phyloP scores from a whole-genome alignment of 2,329 filamentous ascomycete species.

The Fusarium kyushuense region DNA sequence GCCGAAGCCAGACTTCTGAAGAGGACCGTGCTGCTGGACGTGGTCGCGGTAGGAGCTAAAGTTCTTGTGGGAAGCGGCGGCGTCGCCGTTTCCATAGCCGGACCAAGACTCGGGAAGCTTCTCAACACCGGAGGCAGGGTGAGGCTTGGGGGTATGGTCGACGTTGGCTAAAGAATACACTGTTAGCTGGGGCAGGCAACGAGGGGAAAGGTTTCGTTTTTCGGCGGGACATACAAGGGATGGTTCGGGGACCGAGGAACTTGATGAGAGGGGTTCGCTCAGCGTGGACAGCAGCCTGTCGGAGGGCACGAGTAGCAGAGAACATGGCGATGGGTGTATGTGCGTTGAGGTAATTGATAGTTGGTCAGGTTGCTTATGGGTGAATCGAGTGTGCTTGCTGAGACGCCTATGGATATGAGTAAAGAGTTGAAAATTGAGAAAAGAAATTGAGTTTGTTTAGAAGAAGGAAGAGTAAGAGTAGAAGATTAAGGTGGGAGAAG shows the following conservation, averaged over 20 bases:
- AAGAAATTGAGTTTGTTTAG: conserved; percentile 21
- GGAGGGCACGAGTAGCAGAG: conserved; percentile 66
- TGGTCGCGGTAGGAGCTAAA: conserved; percentile 84
- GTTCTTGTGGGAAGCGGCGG: conserved; percentile 63
- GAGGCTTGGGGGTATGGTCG: conserved; percentile 79
- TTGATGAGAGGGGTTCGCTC: conserved; percentile 72
- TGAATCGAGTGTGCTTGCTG: conserved; percentile 15
- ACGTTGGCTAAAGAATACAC: conserved; percentile 66
- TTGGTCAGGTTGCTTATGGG: conserved; percentile 21
- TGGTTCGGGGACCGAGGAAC: conserved; percentile 70
- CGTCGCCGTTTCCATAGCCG: conserved; percentile 50
- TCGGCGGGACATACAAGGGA: conserved; percentile 63
- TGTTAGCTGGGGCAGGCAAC: conserved; percentile 32
- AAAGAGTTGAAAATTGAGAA: not conserved
- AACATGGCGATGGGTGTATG: conserved; percentile 59
- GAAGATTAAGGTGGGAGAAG: conserved; percentile 28
- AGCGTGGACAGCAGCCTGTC: conserved; percentile 69
- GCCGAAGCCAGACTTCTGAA: conserved; percentile 72
- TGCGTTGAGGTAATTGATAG: conserved; percentile 1
- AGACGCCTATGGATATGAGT: not conserved
- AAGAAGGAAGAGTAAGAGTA: conserved; percentile 10
- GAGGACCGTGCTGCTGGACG: conserved; percentile 81
- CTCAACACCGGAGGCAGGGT: conserved; percentile 77
- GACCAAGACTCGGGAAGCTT: conserved; percentile 69
- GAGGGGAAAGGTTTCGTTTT: not conserved